Base-by-base conservation (phyloP, 805 yeast species). In the Kazachstania martiniae region DNA sequence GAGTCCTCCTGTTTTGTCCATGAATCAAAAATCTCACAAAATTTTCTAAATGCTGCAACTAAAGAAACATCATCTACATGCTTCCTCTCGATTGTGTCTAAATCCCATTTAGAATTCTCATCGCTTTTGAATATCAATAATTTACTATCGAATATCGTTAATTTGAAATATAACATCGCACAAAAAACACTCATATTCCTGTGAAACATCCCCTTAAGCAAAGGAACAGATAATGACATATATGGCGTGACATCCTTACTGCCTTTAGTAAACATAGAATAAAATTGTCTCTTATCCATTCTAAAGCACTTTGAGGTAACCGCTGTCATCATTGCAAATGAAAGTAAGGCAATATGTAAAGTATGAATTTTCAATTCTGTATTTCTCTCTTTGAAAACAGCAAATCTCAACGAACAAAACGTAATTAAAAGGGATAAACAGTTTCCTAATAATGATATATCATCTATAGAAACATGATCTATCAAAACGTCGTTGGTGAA, bases 241-340 rank as follows among this genome's bases (percentile, higher is more conserved):
- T n/a, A n/a, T n/a, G n/a, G n/a, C n/a, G n/a, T n/a, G n/a, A n/a
- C n/a, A n/a, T n/a, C n/a, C n/a, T n/a, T n/a, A n/a, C n/a, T n/a
- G n/a, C n/a, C n/a, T n/a, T n/a, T n/a, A n/a, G n/a, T n/a, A n/a
- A n/a, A n/a, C n/a, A n/a, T n/a, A n/a, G n/a, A n/a, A n/a, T n/a
- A n/a, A 28, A 36, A 44, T 9, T 35, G 21, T 28, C 34, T 21
- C 27, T 39, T 34, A 28, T 53, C 59, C 12, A 42, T 17, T 19
- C 33, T 30, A 24, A 30, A 41, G 12, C 44, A 36, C 8, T 32
- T 24, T 8, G 22, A 21, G 1, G 37, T 34, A 3, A 43, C n/a
- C n/a, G n/a, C n/a, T n/a, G n/a, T n/a, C n/a, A n/a, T n/a, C n/a
- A n/a, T n/a, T n/a, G n/a, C n/a, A n/a, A n/a, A n/a, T n/a, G n/a